Conservation (phyloP, 768 basidiomycete species). For the Suillus sp. region DNA sequence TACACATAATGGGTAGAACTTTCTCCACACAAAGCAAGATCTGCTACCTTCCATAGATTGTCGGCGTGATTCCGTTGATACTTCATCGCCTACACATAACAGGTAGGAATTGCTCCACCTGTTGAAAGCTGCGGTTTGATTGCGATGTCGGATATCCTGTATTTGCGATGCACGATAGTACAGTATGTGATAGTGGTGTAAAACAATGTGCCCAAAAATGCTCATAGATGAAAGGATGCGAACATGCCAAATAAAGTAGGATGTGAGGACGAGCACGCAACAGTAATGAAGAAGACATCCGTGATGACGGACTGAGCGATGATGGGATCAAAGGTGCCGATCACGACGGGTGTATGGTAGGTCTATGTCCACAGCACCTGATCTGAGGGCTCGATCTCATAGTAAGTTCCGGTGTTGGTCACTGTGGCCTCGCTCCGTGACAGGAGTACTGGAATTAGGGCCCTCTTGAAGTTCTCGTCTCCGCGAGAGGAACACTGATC, state of each 20-base stretch:
- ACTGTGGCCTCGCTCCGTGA: not conserved
- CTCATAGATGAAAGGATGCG: not conserved
- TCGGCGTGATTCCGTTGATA: not conserved
- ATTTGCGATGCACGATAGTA: slow-evolving; percentile 1
- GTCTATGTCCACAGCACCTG: slow-evolving; percentile 1
- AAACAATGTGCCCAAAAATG: not conserved
- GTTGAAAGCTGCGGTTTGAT: not conserved
- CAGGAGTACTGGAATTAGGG: not conserved
- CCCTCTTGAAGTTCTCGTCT: slow-evolving; percentile 36
- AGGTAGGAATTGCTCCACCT: not conserved
- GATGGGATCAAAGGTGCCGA: slow-evolving; percentile 2
- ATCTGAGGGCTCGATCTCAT: slow-evolving; percentile 4
- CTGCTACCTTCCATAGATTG: not conserved
- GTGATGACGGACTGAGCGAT: not conserved
- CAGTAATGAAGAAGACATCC: not conserved
- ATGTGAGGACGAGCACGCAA: not conserved
- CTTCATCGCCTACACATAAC: not conserved
- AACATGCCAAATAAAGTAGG: slow-evolving; percentile 6
- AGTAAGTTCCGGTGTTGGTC: slow-evolving; percentile 4
- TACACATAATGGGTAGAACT: not conserved
- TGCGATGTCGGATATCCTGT: not conserved
- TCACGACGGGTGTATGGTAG: not conserved
- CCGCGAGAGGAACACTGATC: slow-evolving; percentile 66
- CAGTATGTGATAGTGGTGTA: slow-evolving; percentile 8
- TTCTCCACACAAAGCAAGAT: slow-evolving; percentile 16